These are phyloP conservation scores for Pleurotus tuber-regium DNA, from an alignment of 768 basidiomycete species.

Conservation along the genomic window DNA sequence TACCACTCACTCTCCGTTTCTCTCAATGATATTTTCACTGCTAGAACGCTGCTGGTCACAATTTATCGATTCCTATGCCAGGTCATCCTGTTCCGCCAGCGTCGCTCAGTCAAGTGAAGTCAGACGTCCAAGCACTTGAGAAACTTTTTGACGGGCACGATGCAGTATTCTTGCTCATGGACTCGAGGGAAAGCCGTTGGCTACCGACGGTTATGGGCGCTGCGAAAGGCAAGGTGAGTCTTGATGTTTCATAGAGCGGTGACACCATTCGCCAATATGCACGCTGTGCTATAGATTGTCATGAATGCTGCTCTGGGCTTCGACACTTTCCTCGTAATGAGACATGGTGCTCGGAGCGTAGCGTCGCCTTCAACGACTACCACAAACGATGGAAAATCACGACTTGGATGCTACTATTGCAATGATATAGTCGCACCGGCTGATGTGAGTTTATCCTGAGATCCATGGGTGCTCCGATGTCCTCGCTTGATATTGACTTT, in stretches of 20 bases:
- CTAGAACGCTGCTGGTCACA: conserved; percentile 82
- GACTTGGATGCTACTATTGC: conserved; percentile 95
- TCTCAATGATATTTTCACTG: too few relatives aligned
- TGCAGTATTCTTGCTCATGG: conserved; percentile 92
- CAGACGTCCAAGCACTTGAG: conserved; percentile 74
- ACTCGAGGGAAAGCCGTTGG: conserved; percentile 97
- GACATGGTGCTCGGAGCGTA: conserved; percentile 72
- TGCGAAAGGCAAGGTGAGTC: conserved; percentile 76
- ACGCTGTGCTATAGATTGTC: conserved; percentile 61
- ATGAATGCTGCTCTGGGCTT: conserved; percentile 95
- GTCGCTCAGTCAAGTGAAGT: conserved; percentile 52
- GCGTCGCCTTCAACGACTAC: conserved; percentile 15
- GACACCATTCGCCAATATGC: too few relatives aligned
- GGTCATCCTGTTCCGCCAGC: conserved; percentile 84
- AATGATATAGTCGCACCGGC: conserved; percentile 97
- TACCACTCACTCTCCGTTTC: too few relatives aligned
- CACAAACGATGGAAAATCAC: conserved; percentile 25
- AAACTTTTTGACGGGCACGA: conserved; percentile 83
- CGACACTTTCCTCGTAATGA: conserved; percentile 95
- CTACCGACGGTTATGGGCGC: conserved; percentile 87
- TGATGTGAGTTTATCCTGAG: conserved; percentile 63
- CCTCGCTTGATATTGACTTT: too few relatives aligned
- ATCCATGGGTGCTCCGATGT: conserved; percentile 22
- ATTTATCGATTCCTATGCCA: conserved; percentile 92
- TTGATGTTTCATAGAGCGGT: too few relatives aligned